phyloP scores from a whole-genome alignment of 2,329 filamentous ascomycete genomes.

The Albifimbria verrucaria region DNA sequence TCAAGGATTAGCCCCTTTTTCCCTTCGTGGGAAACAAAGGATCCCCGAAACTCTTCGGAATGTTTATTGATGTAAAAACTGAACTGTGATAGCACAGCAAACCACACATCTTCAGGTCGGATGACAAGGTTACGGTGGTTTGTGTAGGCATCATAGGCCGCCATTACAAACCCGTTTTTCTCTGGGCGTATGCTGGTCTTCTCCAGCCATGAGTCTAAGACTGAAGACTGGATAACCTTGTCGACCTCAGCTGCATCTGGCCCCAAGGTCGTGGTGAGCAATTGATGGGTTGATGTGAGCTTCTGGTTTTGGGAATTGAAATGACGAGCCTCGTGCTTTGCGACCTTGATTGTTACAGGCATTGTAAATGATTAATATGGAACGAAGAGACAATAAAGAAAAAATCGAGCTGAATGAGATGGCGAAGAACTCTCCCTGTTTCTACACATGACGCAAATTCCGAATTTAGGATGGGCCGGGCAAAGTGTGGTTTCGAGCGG shows the following conservation, averaged over 20 bases:
- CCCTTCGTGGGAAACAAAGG: slow-evolving; percentile 40
- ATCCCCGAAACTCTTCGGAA: slow-evolving; percentile 37
- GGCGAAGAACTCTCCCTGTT: too few relatives aligned
- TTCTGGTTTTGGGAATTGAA: background rate
- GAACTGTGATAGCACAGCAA: slow-evolving; percentile 46
- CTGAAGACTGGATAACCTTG: background rate
- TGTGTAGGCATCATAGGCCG: slow-evolving; percentile 37
- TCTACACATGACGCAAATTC: too few relatives aligned
- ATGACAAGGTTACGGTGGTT: slow-evolving; percentile 41
- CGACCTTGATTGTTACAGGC: background rate
- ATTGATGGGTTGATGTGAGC: background rate
- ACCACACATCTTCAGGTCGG: slow-evolving; percentile 52
- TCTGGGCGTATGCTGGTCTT: background rate
- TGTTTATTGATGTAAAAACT: slow-evolving; percentile 43
- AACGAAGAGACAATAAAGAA: too few relatives aligned
- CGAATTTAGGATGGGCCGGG: too few relatives aligned
- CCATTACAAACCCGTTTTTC: slow-evolving; percentile 36
- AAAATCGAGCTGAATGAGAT: too few relatives aligned
- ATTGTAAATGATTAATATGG: too few relatives aligned
- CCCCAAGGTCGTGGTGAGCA: background rate
- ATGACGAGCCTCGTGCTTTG: background rate
- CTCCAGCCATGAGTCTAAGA: background rate
- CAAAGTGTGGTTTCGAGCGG: too few relatives aligned
- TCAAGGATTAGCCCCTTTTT: slow-evolving; percentile 12
- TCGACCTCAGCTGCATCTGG: background rate